These are phyloP conservation scores for Sarocladium kiliense DNA, from an alignment of 2,329 filamentous ascomycete species.

Conservation along the genomic window DNA sequence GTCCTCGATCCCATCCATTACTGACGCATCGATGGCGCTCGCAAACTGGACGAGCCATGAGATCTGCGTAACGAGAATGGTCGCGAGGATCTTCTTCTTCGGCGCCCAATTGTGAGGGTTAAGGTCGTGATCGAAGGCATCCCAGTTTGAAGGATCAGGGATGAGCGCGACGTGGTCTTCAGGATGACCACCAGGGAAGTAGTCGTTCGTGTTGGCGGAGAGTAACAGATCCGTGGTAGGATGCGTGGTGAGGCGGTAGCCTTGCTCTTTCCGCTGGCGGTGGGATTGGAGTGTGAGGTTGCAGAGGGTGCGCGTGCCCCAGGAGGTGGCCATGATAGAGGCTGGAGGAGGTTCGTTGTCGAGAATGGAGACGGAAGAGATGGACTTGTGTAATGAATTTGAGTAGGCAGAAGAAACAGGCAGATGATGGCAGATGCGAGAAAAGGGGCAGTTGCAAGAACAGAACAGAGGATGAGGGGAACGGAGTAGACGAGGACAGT, in stretches of 20 bases:
- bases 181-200: neutral
- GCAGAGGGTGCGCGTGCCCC: neutral
- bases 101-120: neutral
- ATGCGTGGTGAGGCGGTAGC: neutral
- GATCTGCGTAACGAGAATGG: neutral
- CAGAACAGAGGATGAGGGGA: neutral
- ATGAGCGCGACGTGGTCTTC: neutral
- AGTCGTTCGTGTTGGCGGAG: neutral
- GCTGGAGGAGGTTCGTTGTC: neutral
- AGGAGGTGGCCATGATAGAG: neutral
- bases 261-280: neutral
- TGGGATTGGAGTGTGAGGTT: neutral
- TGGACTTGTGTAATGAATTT: neutral
- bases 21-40: neutral
- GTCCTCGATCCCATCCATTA: neutral
- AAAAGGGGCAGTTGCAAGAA: neutral
- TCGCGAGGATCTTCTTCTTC: slow-evolving; percentile 1
- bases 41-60: slow-evolving; percentile 8
- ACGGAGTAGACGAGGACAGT: neutral
- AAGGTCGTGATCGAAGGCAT: neutral
- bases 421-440: neutral
- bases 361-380: neutral
- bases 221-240: neutral
- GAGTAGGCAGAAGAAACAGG: neutral
- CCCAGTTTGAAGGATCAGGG: neutral